Conservation (phyloP, 2,329 filamentous ascomycete species). For the Hymenoscyphus infarciens region DNA sequence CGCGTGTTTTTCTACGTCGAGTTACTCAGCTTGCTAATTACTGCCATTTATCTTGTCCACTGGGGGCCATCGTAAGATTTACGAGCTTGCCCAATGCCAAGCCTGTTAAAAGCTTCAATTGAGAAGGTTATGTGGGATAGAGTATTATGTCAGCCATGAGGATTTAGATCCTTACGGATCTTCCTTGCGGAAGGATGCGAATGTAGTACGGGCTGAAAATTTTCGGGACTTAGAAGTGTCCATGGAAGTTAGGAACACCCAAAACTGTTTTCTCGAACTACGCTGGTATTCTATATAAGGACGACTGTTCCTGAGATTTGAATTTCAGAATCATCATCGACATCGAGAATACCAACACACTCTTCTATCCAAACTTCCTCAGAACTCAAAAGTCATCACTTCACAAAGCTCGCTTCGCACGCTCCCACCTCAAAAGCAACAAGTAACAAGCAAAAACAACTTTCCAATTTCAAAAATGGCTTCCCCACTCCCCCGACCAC, state of each 20-base stretch:
- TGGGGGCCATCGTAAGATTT: no score
- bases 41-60: no score
- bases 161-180: no score
- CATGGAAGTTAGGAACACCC: neutral
- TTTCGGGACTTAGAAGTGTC: neutral
- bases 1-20: no score
- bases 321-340: neutral
- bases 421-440: neutral
- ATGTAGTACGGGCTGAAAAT: neutral
- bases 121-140: no score
- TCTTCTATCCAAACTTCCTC: neutral
- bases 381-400: neutral
- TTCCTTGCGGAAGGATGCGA: no score
- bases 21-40: no score
- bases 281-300: neutral
- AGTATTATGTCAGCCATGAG: no score
- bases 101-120: no score
- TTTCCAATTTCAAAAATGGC: conserved; percentile 1
- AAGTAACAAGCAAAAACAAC: neutral
- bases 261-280: neutral
- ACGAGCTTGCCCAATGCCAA: no score
- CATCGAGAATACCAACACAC: neutral
- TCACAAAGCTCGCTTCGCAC: neutral
- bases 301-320: neutral
- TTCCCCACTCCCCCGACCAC: conserved; percentile 19